These are phyloP conservation scores for Urtica urens DNA, from an alignment of 306 rosid genomes.

Conservation along the genomic window DNA sequence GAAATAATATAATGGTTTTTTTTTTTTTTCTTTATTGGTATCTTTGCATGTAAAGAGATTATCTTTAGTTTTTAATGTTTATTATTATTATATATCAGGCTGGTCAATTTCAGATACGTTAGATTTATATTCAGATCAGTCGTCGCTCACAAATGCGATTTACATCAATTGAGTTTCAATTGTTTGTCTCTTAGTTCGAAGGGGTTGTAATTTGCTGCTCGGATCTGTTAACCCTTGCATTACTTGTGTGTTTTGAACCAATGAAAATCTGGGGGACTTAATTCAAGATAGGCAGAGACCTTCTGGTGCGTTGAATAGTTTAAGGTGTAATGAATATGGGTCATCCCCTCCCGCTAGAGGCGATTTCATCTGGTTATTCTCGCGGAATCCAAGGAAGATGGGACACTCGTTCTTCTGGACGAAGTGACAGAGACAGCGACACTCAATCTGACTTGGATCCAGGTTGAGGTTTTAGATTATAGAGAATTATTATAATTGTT, in stretches of 20 bases:
- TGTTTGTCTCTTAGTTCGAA: not conserved
- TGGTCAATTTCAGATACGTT: not conserved
- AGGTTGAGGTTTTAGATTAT: slow-evolving; percentile 43
- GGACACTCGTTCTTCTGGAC: slow-evolving; percentile 74
- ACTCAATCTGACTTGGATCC: slow-evolving; percentile 76
- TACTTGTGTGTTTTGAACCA: slow-evolving; percentile 18
- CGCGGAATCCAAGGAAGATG: slow-evolving; percentile 71
- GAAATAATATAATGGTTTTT: too few relatives aligned
- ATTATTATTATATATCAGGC: not conserved
- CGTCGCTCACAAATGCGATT: too few relatives aligned
- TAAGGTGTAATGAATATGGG: slow-evolving; percentile 55
- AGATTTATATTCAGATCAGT: not conserved
- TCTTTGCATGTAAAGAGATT: too few relatives aligned
- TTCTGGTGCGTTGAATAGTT: slow-evolving; percentile 46
- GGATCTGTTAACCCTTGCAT: slow-evolving; percentile 5
- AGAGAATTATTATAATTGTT: too few relatives aligned
- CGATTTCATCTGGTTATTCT: slow-evolving; percentile 42
- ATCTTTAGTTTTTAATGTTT: slow-evolving; percentile 5
- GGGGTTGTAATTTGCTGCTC: not conserved
- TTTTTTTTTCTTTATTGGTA: too few relatives aligned
- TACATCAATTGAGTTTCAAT: not conserved
- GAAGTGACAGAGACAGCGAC: slow-evolving; percentile 69
- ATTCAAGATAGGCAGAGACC: slow-evolving; percentile 55
- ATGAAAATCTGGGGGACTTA: slow-evolving; percentile 77
- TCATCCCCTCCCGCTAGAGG: slow-evolving; percentile 86